Conservation (phyloP, 139 green algal genomes). For the Marvania coccoides region DNA sequence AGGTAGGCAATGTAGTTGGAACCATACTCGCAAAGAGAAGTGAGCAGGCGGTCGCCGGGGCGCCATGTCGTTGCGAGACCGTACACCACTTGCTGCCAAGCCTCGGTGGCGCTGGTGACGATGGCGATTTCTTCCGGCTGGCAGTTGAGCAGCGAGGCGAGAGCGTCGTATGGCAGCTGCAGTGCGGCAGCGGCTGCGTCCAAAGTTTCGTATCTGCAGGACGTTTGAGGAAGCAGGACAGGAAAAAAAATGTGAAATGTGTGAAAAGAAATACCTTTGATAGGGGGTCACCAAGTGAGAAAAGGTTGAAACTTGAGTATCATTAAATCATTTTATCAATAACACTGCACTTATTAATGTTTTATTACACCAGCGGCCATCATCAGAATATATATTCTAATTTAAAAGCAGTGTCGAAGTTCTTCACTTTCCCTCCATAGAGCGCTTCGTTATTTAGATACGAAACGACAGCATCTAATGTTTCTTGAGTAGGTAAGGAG, state of each 20-base stretch:
- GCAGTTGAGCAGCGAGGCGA: slow-evolving; percentile 54
- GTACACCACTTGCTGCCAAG: slow-evolving; percentile 58
- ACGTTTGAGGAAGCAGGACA: neutral
- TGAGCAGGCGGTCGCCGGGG: slow-evolving; percentile 47
- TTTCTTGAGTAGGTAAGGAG: slow-evolving; percentile 15
- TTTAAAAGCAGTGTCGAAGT: neutral
- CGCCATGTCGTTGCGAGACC: slow-evolving; percentile 36
- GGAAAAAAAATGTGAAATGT: neutral
- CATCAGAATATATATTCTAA: neutral
- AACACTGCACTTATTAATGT: neutral
- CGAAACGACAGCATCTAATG: slow-evolving; percentile 16
- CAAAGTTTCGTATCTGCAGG: slow-evolving; percentile 42
- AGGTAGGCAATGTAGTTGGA: slow-evolving; percentile 58
- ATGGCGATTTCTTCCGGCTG: slow-evolving; percentile 41
- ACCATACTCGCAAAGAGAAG: slow-evolving; percentile 53
- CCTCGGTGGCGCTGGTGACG: slow-evolving; percentile 33
- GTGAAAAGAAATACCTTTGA: neutral
- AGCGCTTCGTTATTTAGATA: slow-evolving; percentile 30
- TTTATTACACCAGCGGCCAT: neutral
- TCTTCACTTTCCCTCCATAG: slow-evolving; percentile 21
- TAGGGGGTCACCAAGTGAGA: neutral
- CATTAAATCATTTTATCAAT: neutral
- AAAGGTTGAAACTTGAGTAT: neutral
- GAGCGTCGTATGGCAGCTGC: slow-evolving; percentile 30
- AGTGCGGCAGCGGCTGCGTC: slow-evolving; percentile 11